A percentile compares a stretch with the other conserved stretches of the same genome.
phyloP scores from a whole-genome alignment of 768 basidiomycete species.

The Phaffia tasmanica region DNA sequence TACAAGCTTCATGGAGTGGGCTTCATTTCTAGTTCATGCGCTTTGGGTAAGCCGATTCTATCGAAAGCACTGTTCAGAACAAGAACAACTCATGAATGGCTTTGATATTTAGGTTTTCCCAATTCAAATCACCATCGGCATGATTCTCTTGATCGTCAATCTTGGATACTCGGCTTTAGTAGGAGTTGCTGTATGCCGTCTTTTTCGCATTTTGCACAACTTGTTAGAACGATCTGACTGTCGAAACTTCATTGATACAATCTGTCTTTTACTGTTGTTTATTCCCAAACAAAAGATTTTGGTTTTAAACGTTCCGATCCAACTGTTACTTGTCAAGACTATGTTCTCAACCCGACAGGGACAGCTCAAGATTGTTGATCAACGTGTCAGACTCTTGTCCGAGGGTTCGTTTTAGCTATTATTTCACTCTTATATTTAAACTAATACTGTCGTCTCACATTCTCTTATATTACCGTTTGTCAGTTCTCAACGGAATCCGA shows the following conservation, averaged over 20 bases:
- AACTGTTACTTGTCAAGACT: slow-evolving; percentile 46
- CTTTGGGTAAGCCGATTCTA: slow-evolving; percentile 27
- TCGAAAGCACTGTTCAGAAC: background rate
- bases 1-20: slow-evolving; percentile 47
- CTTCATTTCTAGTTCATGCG: slow-evolving; percentile 40
- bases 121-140: slow-evolving; percentile 50
- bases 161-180: slow-evolving; percentile 62
- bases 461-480: background rate
- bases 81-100: background rate
- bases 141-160: slow-evolving; percentile 55
- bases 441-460: slow-evolving; percentile 34
- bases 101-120: slow-evolving; percentile 46
- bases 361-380: slow-evolving; percentile 52
- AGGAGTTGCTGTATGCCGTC: slow-evolving; percentile 44
- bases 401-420: slow-evolving; percentile 40
- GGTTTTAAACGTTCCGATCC: slow-evolving; percentile 51
- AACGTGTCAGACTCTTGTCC: slow-evolving; percentile 52
- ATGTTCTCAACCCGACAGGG: slow-evolving; percentile 43
- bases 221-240: slow-evolving; percentile 11
- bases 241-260: background rate
- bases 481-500: slow-evolving; percentile 53
- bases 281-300: slow-evolving; percentile 33
- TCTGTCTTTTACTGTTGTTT: background rate
- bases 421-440: background rate
- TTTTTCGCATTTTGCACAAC: slow-evolving; percentile 1